Conservation (phyloP, 495 filamentous ascomycete genomes). For the Tuber aestivum region DNA sequence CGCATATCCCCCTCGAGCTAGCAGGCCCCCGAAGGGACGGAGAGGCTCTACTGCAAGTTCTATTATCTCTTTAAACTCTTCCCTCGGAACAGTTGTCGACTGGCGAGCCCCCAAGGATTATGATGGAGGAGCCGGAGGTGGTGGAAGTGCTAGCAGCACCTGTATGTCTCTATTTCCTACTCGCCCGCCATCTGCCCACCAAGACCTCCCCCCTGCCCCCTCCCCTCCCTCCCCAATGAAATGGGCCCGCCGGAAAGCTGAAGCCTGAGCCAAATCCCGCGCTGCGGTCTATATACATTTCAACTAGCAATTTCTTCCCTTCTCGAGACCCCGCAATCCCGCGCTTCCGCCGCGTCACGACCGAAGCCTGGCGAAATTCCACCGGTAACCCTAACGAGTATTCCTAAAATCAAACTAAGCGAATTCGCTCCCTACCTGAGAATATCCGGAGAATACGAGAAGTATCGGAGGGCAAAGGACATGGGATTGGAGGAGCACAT, state of each 20-base stretch:
- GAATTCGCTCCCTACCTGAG: constrained; percentile 78
- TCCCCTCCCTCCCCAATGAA: constrained; percentile 17
- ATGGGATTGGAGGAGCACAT: constrained; percentile 41
- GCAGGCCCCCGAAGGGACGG: constrained; percentile 24
- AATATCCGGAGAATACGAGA: constrained; percentile 42
- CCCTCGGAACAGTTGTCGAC: constrained; percentile 40
- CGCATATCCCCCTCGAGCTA: constrained; percentile 34
- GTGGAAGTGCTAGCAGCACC: constrained; percentile 34
- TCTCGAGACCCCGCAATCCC: constrained; percentile 80
- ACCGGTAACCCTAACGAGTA: constrained; percentile 85
- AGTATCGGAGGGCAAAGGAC: constrained; percentile 42
- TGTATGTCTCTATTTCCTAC: constrained; percentile 28
- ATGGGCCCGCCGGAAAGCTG: constrained; percentile 17
- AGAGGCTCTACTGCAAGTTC: constrained; percentile 83
- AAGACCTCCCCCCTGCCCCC: constrained; percentile 13
- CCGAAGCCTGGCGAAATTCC: constrained; percentile 92
- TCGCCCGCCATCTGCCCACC: not conserved
- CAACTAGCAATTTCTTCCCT: constrained; percentile 79
- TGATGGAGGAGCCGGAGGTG: constrained; percentile 28
- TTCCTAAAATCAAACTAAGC: constrained; percentile 69
- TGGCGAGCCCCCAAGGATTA: constrained; percentile 40
- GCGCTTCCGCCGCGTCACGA: constrained; percentile 65
- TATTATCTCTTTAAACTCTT: constrained; percentile 55
- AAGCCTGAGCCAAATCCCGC: constrained; percentile 9
- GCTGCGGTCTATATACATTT: not conserved